These are phyloP conservation scores for Trichomonas tenax DNA, from an alignment of 208 protist genomes.

Conservation along the genomic window DNA sequence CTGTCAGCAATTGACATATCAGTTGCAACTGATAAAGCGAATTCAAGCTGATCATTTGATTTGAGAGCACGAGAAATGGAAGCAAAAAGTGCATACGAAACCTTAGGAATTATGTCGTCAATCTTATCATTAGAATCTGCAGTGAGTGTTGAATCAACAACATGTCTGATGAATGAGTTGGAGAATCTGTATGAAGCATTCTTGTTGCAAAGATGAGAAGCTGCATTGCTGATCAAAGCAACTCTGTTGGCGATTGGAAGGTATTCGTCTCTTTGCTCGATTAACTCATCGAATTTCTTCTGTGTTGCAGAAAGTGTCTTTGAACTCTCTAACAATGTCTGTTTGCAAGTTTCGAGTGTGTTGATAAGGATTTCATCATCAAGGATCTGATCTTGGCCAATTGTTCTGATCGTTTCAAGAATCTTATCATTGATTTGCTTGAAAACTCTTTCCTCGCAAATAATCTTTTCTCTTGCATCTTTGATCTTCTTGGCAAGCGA, in stretches of 20 bases:
- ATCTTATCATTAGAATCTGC: background rate
- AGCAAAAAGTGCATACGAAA: background rate
- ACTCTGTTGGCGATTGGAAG: slow-evolving; percentile 76
- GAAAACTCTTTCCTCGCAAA: slow-evolving; percentile 51
- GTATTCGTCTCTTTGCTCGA: slow-evolving; percentile 80
- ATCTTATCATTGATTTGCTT: slow-evolving; percentile 57
- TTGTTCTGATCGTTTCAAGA: slow-evolving; percentile 45
- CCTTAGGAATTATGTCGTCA: background rate
- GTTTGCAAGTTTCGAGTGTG: slow-evolving; percentile 65
- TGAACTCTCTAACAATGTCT: slow-evolving; percentile 73
- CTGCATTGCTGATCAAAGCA: slow-evolving; percentile 58
- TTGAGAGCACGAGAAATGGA: background rate
- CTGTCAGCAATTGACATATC: background rate
- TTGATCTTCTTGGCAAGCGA: slow-evolving; percentile 83
- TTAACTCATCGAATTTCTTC: slow-evolving; percentile 82
- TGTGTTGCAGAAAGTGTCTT: slow-evolving; percentile 69
- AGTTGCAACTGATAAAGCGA: background rate
- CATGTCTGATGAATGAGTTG: background rate
- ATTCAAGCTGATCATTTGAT: background rate
- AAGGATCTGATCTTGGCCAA: slow-evolving; percentile 55
- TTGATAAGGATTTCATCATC: slow-evolving; percentile 81
- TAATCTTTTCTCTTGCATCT: slow-evolving; percentile 67
- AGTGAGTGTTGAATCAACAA: background rate
- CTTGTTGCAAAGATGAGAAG: background rate
- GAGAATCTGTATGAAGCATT: background rate